phyloP scores from a whole-genome alignment of 1,139 yeast genomes.

The Pichia sp. region DNA sequence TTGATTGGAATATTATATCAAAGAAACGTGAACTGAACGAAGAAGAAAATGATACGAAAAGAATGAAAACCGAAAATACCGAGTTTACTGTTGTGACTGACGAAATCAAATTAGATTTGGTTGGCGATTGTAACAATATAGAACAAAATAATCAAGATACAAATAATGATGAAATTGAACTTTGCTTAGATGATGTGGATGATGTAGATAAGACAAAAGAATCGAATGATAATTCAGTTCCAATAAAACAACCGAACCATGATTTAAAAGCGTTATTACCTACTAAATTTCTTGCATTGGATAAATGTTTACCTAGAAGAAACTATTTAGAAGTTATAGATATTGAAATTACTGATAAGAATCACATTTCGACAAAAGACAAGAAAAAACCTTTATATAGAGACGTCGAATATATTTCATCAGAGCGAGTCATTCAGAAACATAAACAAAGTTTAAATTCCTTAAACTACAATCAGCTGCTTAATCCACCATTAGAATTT shows the following conservation, averaged over 20 bases:
- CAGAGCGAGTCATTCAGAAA: constrained; percentile 40
- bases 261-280: constrained; percentile 4
- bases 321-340: constrained; percentile 42
- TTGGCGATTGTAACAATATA: no score
- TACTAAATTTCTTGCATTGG: constrained; percentile 73
- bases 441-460: constrained; percentile 14
- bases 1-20: constrained; percentile 29
- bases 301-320: constrained; percentile 69
- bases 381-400: constrained; percentile 15
- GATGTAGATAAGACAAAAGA: constrained; percentile 13
- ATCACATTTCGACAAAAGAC: constrained; percentile 37
- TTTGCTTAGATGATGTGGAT: constrained; percentile 17
- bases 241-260: neutral
- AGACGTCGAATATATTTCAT: constrained; percentile 39
- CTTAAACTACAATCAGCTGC: constrained; percentile 11
- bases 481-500: constrained; percentile 15
- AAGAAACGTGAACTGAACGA: neutral
- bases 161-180: constrained; percentile 20
- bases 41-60: neutral
- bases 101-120: constrained; percentile 39
- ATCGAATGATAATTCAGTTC: no score
- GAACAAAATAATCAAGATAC: no score
- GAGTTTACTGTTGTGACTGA: constrained; percentile 18
- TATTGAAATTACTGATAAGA: constrained; percentile 30
- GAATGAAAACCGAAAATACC: neutral